Conservation (phyloP, 129 eudicot species). For the Tagetes patula region DNA sequence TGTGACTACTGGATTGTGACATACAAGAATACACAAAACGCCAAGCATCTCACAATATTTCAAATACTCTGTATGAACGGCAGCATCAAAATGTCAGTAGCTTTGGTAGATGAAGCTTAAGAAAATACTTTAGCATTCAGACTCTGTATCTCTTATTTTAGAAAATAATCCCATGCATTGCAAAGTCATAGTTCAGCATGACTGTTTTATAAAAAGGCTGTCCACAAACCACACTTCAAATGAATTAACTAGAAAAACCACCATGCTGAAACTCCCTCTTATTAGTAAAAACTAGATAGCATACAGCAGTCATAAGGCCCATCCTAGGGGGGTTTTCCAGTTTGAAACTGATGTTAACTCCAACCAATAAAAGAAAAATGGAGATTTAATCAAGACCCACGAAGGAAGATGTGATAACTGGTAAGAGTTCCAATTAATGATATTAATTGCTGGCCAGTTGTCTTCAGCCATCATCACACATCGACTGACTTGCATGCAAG, state of each 20-base stretch:
- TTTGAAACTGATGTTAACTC: slow-evolving; percentile 18
- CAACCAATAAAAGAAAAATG: slow-evolving; percentile 23
- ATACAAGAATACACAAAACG: slow-evolving; percentile 30
- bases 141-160: slow-evolving; percentile 19
- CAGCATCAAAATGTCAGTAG: slow-evolving; percentile 40
- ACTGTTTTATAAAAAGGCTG: slow-evolving; percentile 27
- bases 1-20: slow-evolving; percentile 20
- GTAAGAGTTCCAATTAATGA: slow-evolving; percentile 18
- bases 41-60: slow-evolving; percentile 35
- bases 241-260: slow-evolving; percentile 16
- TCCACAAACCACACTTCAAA: slow-evolving; percentile 25
- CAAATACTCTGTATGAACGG: slow-evolving; percentile 34
- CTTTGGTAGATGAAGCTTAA: slow-evolving; percentile 48
- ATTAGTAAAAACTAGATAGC: background rate
- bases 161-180: slow-evolving; percentile 19
- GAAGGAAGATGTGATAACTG: slow-evolving; percentile 16
- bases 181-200: slow-evolving; percentile 19
- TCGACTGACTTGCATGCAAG: slow-evolving; percentile 25
- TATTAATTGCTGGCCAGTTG: background rate
- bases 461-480: slow-evolving; percentile 31
- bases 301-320: slow-evolving; percentile 2
- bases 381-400: slow-evolving; percentile 24
- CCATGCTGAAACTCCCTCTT: slow-evolving; percentile 24
- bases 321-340: slow-evolving; percentile 18
- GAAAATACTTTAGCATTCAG: slow-evolving; percentile 29